These are phyloP conservation scores for Ceratobasidium theobromae DNA, from an alignment of 1,284 basidiomycete species.

Conservation along the genomic window DNA sequence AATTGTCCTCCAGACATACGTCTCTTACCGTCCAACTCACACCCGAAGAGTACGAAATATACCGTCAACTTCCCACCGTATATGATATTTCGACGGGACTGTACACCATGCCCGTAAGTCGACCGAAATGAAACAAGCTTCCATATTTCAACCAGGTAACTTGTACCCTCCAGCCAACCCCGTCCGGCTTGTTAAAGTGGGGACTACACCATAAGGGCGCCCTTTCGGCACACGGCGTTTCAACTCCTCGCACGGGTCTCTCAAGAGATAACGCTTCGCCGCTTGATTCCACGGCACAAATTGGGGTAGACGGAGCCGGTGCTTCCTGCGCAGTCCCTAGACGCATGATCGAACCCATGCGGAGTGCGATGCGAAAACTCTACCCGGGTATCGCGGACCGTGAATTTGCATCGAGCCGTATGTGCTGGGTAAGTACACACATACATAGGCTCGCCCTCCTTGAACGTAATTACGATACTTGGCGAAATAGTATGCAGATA, in stretches of 20 bases:
- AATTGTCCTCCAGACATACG: slow-evolving; percentile 60
- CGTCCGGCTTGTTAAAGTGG: slow-evolving; percentile 69
- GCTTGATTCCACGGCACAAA: slow-evolving; percentile 12
- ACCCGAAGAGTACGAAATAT: slow-evolving; percentile 62
- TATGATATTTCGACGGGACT: slow-evolving; percentile 69
- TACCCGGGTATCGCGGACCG: slow-evolving; percentile 73
- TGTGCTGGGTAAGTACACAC: slow-evolving; percentile 70
- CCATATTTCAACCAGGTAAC: neutral
- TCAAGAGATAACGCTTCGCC: slow-evolving; percentile 29
- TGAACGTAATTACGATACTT: neutral
- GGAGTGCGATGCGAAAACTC: slow-evolving; percentile 54
- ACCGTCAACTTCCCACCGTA: slow-evolving; percentile 68
- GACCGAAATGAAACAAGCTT: neutral
- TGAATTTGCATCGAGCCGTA: slow-evolving; percentile 65
- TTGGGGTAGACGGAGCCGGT: slow-evolving; percentile 35
- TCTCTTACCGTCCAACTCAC: slow-evolving; percentile 75
- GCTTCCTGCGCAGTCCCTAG: slow-evolving; percentile 56
- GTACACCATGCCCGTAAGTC: slow-evolving; percentile 73
- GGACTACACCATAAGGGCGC: slow-evolving; percentile 43
- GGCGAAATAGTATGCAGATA: slow-evolving; percentile 63
- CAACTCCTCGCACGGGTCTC: slow-evolving; percentile 18
- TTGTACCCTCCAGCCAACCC: slow-evolving; percentile 58
- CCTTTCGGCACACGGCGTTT: slow-evolving; percentile 10
- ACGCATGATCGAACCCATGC: slow-evolving; percentile 52
- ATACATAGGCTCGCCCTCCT: neutral